Conservation (phyloP, 345 rosid genomes). For the Melastoma malabathricum region DNA sequence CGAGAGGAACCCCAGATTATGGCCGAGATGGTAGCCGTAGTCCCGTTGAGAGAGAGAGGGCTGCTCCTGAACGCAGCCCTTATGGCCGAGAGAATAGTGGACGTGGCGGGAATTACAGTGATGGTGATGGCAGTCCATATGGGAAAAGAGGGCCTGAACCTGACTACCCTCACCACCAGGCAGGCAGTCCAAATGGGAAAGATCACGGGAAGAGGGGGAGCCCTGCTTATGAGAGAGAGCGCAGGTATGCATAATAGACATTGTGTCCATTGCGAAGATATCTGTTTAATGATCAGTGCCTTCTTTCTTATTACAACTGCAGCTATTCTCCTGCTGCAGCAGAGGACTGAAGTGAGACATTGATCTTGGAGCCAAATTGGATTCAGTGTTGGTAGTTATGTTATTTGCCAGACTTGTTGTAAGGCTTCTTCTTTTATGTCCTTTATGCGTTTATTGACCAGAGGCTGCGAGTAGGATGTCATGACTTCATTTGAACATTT, state of each 20-base stretch:
- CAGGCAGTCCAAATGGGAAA: constrained; percentile 26
- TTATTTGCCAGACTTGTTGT: no score
- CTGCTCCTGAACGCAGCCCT: constrained; percentile 46
- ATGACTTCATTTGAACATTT: no score
- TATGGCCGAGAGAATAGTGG: constrained; percentile 26
- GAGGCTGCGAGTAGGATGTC: no score
- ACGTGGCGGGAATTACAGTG: constrained; percentile 25
- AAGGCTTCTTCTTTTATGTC: no score
- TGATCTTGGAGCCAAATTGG: no score
- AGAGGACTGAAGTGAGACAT: constrained; percentile 17
- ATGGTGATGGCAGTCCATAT: constrained; percentile 24
- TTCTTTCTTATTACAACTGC: neutral
- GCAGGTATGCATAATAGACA: constrained; percentile 18
- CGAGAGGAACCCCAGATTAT: constrained; percentile 49
- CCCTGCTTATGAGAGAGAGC: constrained; percentile 29
- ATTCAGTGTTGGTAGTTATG: no score
- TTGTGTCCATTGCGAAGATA: neutral
- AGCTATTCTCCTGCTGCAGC: constrained; percentile 28
- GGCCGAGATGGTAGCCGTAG: constrained; percentile 31
- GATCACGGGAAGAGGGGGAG: constrained; percentile 44
- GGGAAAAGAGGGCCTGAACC: constrained; percentile 22
- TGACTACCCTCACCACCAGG: constrained; percentile 19
- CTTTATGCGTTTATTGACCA: no score
- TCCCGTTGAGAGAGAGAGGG: constrained; percentile 31
- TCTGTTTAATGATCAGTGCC: neutral